Percentiles rank a stretch among this genome's conserved stretches.
phyloP scores from a whole-genome alignment of 2,329 filamentous ascomycete species.

The Fusarium nurragi region DNA sequence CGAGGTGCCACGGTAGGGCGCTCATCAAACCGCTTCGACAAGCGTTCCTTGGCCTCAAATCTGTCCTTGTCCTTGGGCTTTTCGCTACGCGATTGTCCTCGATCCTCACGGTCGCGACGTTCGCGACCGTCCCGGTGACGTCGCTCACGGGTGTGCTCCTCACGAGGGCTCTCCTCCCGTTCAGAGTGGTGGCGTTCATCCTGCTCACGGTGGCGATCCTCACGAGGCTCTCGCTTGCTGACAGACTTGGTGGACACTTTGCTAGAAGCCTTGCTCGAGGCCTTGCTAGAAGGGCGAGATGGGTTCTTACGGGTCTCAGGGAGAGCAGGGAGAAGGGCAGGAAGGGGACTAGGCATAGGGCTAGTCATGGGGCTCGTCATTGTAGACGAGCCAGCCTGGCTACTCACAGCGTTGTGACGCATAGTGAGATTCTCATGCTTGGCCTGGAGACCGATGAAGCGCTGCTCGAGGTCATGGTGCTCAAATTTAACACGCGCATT shows the following conservation, averaged over 20 bases:
- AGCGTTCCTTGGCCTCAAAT: constrained; percentile 48
- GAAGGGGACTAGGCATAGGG: constrained; percentile 36
- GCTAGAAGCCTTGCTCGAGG: constrained; percentile 45
- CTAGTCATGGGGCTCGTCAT: constrained; percentile 42
- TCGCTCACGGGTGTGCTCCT: constrained; percentile 32
- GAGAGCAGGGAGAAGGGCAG: constrained; percentile 40
- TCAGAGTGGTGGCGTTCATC: constrained; percentile 37
- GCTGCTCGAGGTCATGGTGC: constrained; percentile 42
- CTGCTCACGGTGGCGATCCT: constrained; percentile 40
- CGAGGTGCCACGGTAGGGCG: constrained; percentile 42
- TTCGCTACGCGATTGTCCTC: constrained; percentile 35
- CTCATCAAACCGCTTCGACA: constrained; percentile 52
- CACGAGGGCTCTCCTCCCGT: constrained; percentile 36
- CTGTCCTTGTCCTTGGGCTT: constrained; percentile 46
- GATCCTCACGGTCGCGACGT: constrained; percentile 42
- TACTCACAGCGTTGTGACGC: constrained; percentile 44
- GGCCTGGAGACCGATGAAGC: constrained; percentile 43
- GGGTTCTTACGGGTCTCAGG: constrained; percentile 45
- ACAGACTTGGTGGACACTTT: constrained; percentile 40
- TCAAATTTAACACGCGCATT: constrained; percentile 45
- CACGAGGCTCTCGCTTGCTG: constrained; percentile 40
- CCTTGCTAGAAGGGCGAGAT: constrained; percentile 44
- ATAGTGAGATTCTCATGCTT: constrained; percentile 45
- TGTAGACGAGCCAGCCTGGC: constrained; percentile 34
- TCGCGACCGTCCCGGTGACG: constrained; percentile 41